Evolutionary conservation across 225 moss, liverwort and hornwort species (phyloP).

Genomic region (Sphagnum tenellum): DNA sequence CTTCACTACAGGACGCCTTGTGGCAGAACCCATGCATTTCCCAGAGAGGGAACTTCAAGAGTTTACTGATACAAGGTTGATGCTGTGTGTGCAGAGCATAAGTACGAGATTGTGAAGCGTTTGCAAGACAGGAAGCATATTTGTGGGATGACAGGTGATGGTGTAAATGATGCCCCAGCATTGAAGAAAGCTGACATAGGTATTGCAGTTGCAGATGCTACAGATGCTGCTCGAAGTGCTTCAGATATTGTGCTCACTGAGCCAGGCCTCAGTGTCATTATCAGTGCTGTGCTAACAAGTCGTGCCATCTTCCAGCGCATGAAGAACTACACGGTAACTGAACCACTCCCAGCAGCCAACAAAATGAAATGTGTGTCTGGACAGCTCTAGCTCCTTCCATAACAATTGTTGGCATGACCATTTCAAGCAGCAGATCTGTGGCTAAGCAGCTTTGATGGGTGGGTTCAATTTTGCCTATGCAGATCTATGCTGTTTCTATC

Average conservation of each 20-base stretch:
- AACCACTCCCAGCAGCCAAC: too few species aligned
- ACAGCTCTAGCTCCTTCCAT: too few species aligned
- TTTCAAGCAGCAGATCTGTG: too few species aligned
- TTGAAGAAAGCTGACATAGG: conserved; percentile 90
- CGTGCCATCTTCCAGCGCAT: conserved; percentile 75
- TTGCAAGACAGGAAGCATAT: conserved; percentile 60
- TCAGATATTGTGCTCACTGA: conserved; percentile 91
- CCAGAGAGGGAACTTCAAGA: too few species aligned
- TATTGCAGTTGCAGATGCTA: conserved; percentile 86
- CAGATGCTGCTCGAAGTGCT: conserved; percentile 74
- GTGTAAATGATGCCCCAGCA: conserved; percentile 92
- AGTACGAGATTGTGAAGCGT: conserved; percentile 70
- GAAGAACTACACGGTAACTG: conserved; percentile 75
- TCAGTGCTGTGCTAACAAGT: conserved; percentile 69
- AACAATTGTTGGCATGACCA: too few species aligned
- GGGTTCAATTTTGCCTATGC: conserved; percentile 2
- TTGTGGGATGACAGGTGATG: conserved; percentile 88
- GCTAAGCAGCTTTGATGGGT: neutral
- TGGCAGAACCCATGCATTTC: too few species aligned
- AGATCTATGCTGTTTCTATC: conserved; percentile 79
- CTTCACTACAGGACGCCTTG: too few species aligned
- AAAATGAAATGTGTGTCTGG: too few species aligned
- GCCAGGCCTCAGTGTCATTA: conserved; percentile 80
- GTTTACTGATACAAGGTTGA: too few species aligned
- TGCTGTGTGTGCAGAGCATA: conserved; percentile 45